These are phyloP conservation scores for Paraphoma chrysanthemicola DNA, from an alignment of 2,329 filamentous ascomycete genomes.

Conservation along the genomic window DNA sequence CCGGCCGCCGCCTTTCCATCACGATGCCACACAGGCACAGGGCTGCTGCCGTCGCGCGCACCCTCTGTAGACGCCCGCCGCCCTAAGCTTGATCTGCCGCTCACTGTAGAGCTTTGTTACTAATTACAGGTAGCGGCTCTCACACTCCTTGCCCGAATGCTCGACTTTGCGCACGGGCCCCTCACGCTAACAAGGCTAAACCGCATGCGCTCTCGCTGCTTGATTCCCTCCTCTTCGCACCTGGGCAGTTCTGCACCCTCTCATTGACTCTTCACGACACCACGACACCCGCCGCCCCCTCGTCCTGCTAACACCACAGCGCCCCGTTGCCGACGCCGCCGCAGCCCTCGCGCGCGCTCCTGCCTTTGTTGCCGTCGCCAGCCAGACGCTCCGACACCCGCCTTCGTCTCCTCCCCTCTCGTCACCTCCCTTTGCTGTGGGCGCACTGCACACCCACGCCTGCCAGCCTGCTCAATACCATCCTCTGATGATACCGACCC, in stretches of 20 bases:
- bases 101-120: slow-evolving; percentile 3
- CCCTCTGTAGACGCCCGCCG: background rate
- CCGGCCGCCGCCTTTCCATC: background rate
- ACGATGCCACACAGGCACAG: background rate
- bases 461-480: slow-evolving; percentile 15
- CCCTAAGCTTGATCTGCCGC: slow-evolving; percentile 1
- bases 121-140: slow-evolving; percentile 1
- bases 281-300: slow-evolving; percentile 20
- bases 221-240: slow-evolving; percentile 22
- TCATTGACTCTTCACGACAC: slow-evolving; percentile 31
- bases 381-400: slow-evolving; percentile 32
- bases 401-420: slow-evolving; percentile 27
- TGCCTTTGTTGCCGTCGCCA: slow-evolving; percentile 35
- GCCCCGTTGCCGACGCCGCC: slow-evolving; percentile 17
- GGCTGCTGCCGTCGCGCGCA: background rate
- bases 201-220: slow-evolving; percentile 13
- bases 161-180: background rate
- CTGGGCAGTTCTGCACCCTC: slow-evolving; percentile 22
- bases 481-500: slow-evolving; percentile 26
- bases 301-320: slow-evolving; percentile 22
- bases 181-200: slow-evolving; percentile 7
- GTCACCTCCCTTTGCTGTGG: slow-evolving; percentile 22
- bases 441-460: slow-evolving; percentile 34
- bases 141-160: slow-evolving; percentile 1
- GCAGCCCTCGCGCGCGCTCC: slow-evolving; percentile 27